Base-by-base conservation (phyloP, 2,329 filamentous ascomycete species). In the Aspergillus awamori region DNA sequence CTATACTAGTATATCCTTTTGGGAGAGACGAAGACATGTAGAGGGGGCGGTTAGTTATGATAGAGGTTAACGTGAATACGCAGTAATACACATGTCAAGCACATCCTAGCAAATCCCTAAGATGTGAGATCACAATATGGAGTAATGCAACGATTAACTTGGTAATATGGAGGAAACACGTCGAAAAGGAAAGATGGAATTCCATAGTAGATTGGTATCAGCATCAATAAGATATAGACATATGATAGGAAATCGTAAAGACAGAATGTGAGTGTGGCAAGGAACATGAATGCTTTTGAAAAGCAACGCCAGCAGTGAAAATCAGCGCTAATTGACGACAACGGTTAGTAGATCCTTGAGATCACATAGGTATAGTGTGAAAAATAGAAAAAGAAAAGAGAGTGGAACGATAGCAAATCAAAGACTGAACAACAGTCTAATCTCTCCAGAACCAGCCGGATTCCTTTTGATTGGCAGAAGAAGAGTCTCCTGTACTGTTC, bases 391-490 rank as follows among this genome's bases (percentile, higher is more conserved):
- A 30, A 57, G 48, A 43, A 52, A 43, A 28, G 28, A 17, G 6
- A 30, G 15, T 24, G 22, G 2, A 8, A 59, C 17, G 56, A n/a
- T 30, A 58, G 15, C 57, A 24, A 63, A 30, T 10, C 22, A 38
- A 49, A 17, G 57, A 55, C 38, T n/a, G 24, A 15, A 43, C 30
- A 11, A 15, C 24, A 28, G 24, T 22, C 70, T 64, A 74, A 28
- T 71, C 71, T 49, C 70, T 76, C 76, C 76, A 78, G 49, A 78
- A 78, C 76, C 76, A 78, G 41, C 76, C 74, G 49, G 49, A 59
- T 5, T 60, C 58, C 17, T 61, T 66, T 39, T 64, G 56, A 8
- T 61, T 49, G 41, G 33, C 11, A 11, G 65, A 36, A 13, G 49
- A 28, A 51, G 57, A 15, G 20, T 64, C 28, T 30, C 28, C 28